Evolutionary conservation across 495 filamentous ascomycete genomes (phyloP).

Genomic region (Symbiotaphrina buchneri): DNA sequence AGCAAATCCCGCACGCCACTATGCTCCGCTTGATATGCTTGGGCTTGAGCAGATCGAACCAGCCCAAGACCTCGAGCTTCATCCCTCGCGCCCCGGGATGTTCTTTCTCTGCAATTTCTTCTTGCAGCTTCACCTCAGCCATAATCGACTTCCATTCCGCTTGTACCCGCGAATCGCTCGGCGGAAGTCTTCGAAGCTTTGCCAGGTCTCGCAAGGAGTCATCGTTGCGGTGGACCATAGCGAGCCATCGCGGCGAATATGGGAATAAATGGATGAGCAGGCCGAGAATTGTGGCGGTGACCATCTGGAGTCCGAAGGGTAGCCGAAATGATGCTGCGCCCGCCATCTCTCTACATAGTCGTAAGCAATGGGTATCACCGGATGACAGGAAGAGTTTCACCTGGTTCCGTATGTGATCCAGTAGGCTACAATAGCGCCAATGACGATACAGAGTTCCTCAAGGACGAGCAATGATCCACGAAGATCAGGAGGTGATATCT

Average conservation of each 20-base stretch:
- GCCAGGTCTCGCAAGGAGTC: neutral
- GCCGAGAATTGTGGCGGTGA: conserved; percentile 43
- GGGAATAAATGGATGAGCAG: conserved; percentile 49
- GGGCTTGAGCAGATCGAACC: neutral
- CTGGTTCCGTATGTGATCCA: conserved; percentile 12
- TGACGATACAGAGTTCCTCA: conserved; percentile 28
- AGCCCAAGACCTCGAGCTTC: neutral
- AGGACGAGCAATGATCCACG: conserved; percentile 27
- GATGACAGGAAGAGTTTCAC: too few relatives aligned
- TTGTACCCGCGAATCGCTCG: conserved; percentile 8
- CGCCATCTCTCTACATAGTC: too few relatives aligned
- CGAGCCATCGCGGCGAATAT: conserved; percentile 54
- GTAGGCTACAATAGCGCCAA: conserved; percentile 31
- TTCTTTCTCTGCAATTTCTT: too few relatives aligned
- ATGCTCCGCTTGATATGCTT: conserved; percentile 8
- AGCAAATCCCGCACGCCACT: conserved; percentile 7
- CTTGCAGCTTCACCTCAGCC: conserved; percentile 9
- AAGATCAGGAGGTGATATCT: conserved; percentile 31
- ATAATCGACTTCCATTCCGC: conserved; percentile 9
- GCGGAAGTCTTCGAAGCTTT: conserved; percentile 8
- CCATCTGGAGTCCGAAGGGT: conserved; percentile 50
- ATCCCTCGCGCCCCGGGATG: conserved; percentile 3
- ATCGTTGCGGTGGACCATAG: conserved; percentile 8
- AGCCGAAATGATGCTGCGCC: conserved; percentile 42
- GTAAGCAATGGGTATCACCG: too few relatives aligned